These are phyloP conservation scores for Solanum chmielewskii DNA, from an alignment of 257 asterid genomes.

Conservation along the genomic window DNA sequence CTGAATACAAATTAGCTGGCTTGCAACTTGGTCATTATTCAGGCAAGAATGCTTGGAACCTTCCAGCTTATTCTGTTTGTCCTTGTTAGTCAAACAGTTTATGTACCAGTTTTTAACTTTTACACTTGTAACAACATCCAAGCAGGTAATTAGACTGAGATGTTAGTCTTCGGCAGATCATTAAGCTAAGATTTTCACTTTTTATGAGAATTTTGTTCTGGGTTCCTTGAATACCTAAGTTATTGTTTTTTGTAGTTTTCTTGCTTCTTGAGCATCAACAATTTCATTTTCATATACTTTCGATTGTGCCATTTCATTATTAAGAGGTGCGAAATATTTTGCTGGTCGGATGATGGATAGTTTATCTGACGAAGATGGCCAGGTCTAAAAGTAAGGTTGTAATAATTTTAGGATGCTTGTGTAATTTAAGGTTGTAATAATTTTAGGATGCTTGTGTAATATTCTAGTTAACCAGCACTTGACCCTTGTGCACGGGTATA, in stretches of 20 bases:
- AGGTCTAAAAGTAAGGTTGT: neutral
- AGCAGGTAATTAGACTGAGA: neutral
- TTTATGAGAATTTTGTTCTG: neutral
- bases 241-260: neutral
- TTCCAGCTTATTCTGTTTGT: neutral
- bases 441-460: neutral
- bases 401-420: neutral
- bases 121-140: neutral
- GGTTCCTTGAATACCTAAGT: neutral
- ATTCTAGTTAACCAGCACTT: neutral
- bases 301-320: neutral
- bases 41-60: neutral
- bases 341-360: neutral
- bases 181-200: neutral
- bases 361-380: neutral
- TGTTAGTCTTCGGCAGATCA: neutral
- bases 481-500: neutral
- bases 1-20: constrained; percentile 2
- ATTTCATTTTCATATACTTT: neutral
- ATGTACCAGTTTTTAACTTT: neutral
- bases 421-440: neutral
- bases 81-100: neutral
- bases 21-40: neutral
- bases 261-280: neutral
- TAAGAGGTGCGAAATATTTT: neutral